These are phyloP conservation scores for Geranium incanum DNA, from an alignment of 441 rosid genomes.

Conservation along the genomic window DNA sequence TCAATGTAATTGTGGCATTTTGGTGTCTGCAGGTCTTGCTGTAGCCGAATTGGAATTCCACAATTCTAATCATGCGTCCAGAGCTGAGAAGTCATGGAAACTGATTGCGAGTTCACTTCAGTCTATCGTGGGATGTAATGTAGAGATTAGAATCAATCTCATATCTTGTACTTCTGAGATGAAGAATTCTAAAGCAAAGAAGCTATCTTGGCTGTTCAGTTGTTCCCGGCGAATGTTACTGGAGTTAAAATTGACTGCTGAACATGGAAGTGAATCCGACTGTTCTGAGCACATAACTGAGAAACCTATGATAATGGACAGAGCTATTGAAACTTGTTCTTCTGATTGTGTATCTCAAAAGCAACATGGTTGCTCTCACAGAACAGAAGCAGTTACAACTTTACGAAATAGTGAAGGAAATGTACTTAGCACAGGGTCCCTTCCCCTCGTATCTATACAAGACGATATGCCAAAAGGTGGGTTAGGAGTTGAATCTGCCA, in stretches of 20 bases:
- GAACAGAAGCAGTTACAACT: conserved; percentile 37
- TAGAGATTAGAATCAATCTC: conserved; percentile 72
- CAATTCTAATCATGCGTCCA: conserved; percentile 46
- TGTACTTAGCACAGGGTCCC: conserved; percentile 45
- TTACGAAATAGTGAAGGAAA: conserved; percentile 71
- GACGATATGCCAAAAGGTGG: conserved; percentile 25
- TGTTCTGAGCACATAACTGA: conserved; percentile 37
- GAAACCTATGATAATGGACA: conserved; percentile 32
- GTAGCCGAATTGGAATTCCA: conserved; percentile 67
- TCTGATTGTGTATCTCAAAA: conserved; percentile 32
- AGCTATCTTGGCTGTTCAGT: conserved; percentile 55
- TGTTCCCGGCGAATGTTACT: conserved; percentile 62
- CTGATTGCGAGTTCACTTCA: conserved; percentile 75
- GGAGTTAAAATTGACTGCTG: conserved; percentile 36
- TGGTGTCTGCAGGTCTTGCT: conserved; percentile 46
- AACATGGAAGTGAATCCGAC: conserved; percentile 35
- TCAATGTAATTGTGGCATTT: not conserved
- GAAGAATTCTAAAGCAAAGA: conserved; percentile 44
- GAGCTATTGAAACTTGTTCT: conserved; percentile 26
- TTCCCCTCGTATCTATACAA: conserved; percentile 33
- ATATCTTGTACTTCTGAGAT: conserved; percentile 39
- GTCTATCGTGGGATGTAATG: conserved; percentile 65
- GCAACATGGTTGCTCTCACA: conserved; percentile 25
- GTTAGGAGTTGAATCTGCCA: conserved; percentile 25
- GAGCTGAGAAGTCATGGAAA: conserved; percentile 97